Percentiles rank a stretch among this genome's conserved stretches.
These are phyloP conservation scores for Penicillium sp. DNA, from an alignment of 2,329 filamentous ascomycete species.

Conservation along the genomic window DNA sequence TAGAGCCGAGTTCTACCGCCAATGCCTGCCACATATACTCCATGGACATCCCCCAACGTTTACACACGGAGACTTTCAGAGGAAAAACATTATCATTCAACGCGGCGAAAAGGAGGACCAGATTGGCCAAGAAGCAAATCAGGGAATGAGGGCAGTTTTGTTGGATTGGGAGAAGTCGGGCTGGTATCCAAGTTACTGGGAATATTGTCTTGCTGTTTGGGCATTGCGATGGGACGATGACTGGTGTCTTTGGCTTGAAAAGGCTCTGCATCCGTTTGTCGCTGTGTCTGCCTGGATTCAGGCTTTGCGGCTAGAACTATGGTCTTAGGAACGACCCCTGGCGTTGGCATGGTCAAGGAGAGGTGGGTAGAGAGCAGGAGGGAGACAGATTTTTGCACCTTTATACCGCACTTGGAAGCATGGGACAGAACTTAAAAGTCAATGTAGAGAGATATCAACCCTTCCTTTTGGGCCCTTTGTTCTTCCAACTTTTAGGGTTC, in stretches of 20 bases:
- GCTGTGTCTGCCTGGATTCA: no score
- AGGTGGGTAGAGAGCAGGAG: no score
- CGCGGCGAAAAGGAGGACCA: not conserved
- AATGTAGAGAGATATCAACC: no score
- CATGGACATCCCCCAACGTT: conserved; percentile 27
- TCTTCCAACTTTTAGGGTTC: not conserved
- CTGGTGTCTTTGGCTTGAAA: no score
- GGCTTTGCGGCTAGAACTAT: no score
- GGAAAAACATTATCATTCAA: conserved; percentile 28
- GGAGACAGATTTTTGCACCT: no score
- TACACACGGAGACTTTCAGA: conserved; percentile 31
- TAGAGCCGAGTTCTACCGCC: conserved; percentile 33
- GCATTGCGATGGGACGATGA: not conserved
- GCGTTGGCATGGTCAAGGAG: no score
- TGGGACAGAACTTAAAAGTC: no score
- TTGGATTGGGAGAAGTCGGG: conserved; percentile 3
- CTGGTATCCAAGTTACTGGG: not conserved
- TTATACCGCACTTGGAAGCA: no score
- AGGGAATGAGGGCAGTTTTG: not conserved
- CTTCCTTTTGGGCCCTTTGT: not conserved
- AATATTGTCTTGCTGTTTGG: not conserved
- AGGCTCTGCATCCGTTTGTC: no score
- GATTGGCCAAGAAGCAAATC: not conserved
- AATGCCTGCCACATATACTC: conserved; percentile 26
- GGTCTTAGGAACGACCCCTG: no score